These are phyloP conservation scores for Kwoniella dendrophila DNA, from an alignment of 768 basidiomycete genomes.

Conservation along the genomic window DNA sequence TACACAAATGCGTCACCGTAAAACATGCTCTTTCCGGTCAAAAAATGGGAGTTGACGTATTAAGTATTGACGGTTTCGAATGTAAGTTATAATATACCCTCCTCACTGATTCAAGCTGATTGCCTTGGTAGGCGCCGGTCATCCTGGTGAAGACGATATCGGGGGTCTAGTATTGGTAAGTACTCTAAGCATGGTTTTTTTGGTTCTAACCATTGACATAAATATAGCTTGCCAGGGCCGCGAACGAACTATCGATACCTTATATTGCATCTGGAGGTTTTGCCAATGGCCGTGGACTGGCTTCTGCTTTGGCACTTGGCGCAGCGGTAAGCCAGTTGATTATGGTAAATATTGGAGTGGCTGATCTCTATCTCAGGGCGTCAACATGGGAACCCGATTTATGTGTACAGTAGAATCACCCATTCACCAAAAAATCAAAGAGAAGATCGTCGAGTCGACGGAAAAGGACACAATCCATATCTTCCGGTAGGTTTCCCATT, in stretches of 20 bases:
- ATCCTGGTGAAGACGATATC: conserved; percentile 93
- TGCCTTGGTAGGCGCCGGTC: conserved; percentile 70
- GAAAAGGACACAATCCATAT: conserved; percentile 84
- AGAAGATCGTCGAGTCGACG: conserved; percentile 78
- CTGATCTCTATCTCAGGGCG: conserved; percentile 62
- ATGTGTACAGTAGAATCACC: conserved; percentile 89
- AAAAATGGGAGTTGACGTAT: conserved; percentile 73
- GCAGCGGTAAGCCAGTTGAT: conserved; percentile 63
- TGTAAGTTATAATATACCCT: conserved; percentile 60
- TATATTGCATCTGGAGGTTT: conserved; percentile 91
- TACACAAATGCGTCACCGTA: conserved; percentile 68
- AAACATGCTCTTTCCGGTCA: conserved; percentile 61
- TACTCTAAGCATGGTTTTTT: conserved; percentile 12
- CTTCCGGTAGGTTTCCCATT: conserved; percentile 63
- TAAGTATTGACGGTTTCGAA: conserved; percentile 91
- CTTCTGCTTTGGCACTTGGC: conserved; percentile 77
- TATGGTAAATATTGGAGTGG: background rate
- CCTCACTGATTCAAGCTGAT: background rate
- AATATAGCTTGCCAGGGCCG: conserved; percentile 77
- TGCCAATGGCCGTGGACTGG: conserved; percentile 81
- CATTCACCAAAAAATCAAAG: conserved; percentile 86
- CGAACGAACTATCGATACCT: conserved; percentile 77
- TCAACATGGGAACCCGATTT: conserved; percentile 89
- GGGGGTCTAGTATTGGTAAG: conserved; percentile 78
- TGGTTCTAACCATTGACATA: background rate